Evolutionary conservation across 1,284 basidiomycete genomes (phyloP).

Genomic region (Microbotryomycetes sp.): DNA sequence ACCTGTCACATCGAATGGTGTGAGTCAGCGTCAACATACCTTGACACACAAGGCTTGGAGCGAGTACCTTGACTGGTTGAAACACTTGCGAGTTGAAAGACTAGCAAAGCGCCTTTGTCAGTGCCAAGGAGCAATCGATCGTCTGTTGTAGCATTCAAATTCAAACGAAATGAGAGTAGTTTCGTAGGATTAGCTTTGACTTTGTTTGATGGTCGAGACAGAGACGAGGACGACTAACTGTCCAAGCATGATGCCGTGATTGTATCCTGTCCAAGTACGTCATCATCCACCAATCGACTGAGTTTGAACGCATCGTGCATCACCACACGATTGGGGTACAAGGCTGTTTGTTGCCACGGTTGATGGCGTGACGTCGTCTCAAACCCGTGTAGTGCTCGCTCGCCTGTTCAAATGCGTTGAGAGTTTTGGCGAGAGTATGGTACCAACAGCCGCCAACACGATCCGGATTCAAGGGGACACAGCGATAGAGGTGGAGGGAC

Average conservation of each 20-base stretch:
- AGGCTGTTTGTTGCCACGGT: too few relatives aligned
- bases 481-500: too few relatives aligned
- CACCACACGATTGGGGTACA: too few relatives aligned
- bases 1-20: not conserved
- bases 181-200: not conserved
- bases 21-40: not conserved
- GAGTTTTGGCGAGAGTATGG: too few relatives aligned
- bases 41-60: not conserved
- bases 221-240: constrained; percentile 16
- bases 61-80: constrained; percentile 11
- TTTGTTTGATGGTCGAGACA: too few relatives aligned
- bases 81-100: constrained; percentile 21
- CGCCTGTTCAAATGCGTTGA: too few relatives aligned
- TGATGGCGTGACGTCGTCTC: too few relatives aligned
- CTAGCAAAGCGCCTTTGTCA: constrained; percentile 25
- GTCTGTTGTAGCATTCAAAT: constrained; percentile 4
- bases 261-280: constrained; percentile 16
- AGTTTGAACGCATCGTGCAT: constrained; percentile 26
- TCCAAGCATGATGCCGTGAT: constrained; percentile 22
- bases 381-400: too few relatives aligned
- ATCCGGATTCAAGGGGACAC: too few relatives aligned
- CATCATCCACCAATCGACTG: constrained; percentile 15
- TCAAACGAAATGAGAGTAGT: too few relatives aligned
- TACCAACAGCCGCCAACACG: too few relatives aligned
- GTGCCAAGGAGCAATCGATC: constrained; percentile 30